These are phyloP conservation scores for Penicillium goetzii DNA, from an alignment of 495 filamentous ascomycete genomes.

Conservation along the genomic window DNA sequence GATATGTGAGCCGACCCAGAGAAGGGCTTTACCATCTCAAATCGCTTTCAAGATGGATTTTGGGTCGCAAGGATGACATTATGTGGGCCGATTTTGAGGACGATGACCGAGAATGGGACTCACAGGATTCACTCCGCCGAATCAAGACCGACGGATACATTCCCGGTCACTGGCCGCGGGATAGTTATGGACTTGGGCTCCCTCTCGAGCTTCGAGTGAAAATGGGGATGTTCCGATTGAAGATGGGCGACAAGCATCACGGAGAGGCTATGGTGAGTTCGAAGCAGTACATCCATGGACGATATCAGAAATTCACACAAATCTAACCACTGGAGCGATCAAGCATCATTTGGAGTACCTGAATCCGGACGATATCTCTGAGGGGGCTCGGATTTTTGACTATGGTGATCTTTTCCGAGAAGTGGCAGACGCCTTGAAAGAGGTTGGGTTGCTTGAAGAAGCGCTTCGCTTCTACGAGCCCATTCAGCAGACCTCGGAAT, in stretches of 20 bases:
- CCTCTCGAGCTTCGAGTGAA: constrained; percentile 86
- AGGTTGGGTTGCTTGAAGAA: constrained; percentile 56
- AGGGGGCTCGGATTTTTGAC: constrained; percentile 56
- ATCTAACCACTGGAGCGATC: constrained; percentile 18
- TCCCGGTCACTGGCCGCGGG: constrained; percentile 55
- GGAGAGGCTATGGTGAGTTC: constrained; percentile 75
- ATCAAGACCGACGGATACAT: constrained; percentile 59
- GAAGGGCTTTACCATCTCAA: constrained; percentile 71
- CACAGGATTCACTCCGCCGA: constrained; percentile 67
- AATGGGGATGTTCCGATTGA: constrained; percentile 78
- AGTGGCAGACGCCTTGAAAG: constrained; percentile 68
- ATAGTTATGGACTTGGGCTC: constrained; percentile 73
- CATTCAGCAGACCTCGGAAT: constrained; percentile 60
- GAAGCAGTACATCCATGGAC: background rate
- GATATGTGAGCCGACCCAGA: constrained; percentile 59
- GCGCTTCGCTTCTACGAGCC: constrained; percentile 77
- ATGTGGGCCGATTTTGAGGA: constrained; percentile 78
- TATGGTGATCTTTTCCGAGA: constrained; percentile 79
- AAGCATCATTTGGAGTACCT: constrained; percentile 68
- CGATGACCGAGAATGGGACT: constrained; percentile 94
- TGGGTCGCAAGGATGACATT: constrained; percentile 71
- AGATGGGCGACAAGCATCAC: constrained; percentile 59
- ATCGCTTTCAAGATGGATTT: constrained; percentile 74
- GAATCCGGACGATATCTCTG: constrained; percentile 56
- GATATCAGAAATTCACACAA: background rate